Base-by-base conservation (phyloP, 176 grass and related monocot genomes). In the Phyllostachys edulis region DNA sequence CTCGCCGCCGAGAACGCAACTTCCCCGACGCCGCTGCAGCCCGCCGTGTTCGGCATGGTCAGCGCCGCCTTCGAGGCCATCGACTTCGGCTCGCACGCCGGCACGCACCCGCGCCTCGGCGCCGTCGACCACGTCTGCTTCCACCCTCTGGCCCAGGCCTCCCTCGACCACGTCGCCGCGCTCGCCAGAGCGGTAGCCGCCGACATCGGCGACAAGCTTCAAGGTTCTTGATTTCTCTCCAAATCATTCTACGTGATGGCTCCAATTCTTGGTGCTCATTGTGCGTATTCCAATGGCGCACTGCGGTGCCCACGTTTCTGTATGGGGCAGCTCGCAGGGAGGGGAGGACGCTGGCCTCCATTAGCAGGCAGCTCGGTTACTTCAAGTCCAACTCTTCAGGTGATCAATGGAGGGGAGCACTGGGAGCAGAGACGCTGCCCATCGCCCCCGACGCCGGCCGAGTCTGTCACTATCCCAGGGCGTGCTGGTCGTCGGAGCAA, bases 111-210 rank as follows among this genome's bases (percentile, higher is more conserved):
- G 4, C 87, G 95, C 24, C 75, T 95, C 56, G 95, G 95, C 74
- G 89, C 89, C 56, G 89, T 98, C 4, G 95, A 98, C 75, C 88
- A 94, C 49, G 84, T 98, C 41, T 87, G 80, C 59, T 95, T 98
- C 63, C 92, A 98, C 68, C 92, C 95, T 41, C 75, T 95, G 21
- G 89, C 82, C 13, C 54, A 62, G 6, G 47, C 83, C 15, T 27
- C 61, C 5, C 76, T 94, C n/a, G n/a, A n/a, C n/a, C n/a, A n/a
- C n/a, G n/a, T n/a, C n/a, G n/a, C n/a, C n/a, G n/a, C n/a, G n/a
- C n/a, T n/a, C n/a, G n/a, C n/a, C n/a, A n/a, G n/a, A n/a, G n/a
- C n/a, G n/a, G n/a, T n/a, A n/a, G n/a, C n/a, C n/a, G n/a, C n/a
- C n/a, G n/a, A n/a, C n/a, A n/a, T n/a, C n/a, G n/a, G n/a, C n/a